Evolutionary conservation across 176 grass and related monocot genomes (phyloP).

Genomic region (Themeda triandra): DNA sequence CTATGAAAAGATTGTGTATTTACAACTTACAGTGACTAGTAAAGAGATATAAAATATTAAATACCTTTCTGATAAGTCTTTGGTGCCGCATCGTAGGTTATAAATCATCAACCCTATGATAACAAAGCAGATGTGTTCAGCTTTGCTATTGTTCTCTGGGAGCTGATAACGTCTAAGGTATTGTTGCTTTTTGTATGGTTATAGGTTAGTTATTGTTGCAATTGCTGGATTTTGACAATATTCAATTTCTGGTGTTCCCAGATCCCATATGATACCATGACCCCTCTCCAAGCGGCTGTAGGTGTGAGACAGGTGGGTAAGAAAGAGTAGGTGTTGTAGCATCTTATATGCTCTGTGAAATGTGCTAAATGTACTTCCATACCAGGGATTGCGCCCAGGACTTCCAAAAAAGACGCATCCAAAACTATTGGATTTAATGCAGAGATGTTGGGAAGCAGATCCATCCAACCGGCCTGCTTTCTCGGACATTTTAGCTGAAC

Average conservation of each 20-base stretch:
- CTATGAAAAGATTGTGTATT: background rate
- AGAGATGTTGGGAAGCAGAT: slow-evolving; percentile 74
- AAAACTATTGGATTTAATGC: slow-evolving; percentile 69
- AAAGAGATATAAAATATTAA: background rate
- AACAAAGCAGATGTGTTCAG: slow-evolving; percentile 96
- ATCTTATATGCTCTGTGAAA: background rate
- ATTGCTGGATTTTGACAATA: slow-evolving; percentile 15
- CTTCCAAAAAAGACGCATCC: slow-evolving; percentile 68
- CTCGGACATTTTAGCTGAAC: slow-evolving; percentile 60
- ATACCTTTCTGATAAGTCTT: slow-evolving; percentile 19
- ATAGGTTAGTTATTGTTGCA: background rate
- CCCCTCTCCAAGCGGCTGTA: slow-evolving; percentile 93
- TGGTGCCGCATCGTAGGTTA: slow-evolving; percentile 57
- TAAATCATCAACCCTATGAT: slow-evolving; percentile 96
- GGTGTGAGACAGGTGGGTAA: slow-evolving; percentile 80
- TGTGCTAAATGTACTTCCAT: slow-evolving; percentile 19
- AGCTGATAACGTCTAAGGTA: slow-evolving; percentile 91
- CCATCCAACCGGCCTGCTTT: slow-evolving; percentile 77
- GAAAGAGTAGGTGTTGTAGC: background rate
- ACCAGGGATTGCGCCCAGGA: slow-evolving; percentile 76
- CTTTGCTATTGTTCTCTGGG: slow-evolving; percentile 98
- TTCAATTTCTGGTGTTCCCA: slow-evolving; percentile 28
- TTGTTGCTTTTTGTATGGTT: background rate
- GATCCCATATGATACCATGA: slow-evolving; percentile 96
- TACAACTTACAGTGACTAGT: background rate